Conservation (phyloP, 805 yeast species). For the Kuraishia molischiana region DNA sequence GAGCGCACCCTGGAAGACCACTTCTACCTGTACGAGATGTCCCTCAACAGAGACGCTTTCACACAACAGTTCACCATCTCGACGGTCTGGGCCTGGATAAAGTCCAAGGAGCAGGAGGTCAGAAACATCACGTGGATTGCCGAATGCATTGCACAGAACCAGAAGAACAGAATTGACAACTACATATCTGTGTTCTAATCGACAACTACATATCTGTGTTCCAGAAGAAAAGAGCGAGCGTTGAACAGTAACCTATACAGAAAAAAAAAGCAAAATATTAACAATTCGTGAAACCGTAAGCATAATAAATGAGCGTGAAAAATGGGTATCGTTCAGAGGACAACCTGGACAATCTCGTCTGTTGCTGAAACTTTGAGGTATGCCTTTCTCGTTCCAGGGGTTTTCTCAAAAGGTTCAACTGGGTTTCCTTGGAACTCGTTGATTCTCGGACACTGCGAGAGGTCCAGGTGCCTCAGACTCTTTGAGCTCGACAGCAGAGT, state of each 20-base stretch:
- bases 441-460: slow-evolving; percentile 67
- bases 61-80: slow-evolving; percentile 92
- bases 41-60: slow-evolving; percentile 82
- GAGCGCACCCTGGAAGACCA: slow-evolving; percentile 81
- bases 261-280: slow-evolving; percentile 3
- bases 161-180: slow-evolving; percentile 85
- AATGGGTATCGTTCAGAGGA: too few species aligned
- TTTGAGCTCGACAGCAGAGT: slow-evolving; percentile 48
- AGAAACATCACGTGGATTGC: slow-evolving; percentile 99
- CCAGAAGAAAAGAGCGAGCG: slow-evolving; percentile 2
- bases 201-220: slow-evolving; percentile 3
- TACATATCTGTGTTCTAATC: slow-evolving; percentile 75
- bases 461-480: slow-evolving; percentile 41
- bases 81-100: slow-evolving; percentile 94
- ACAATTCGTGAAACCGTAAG: slow-evolving; percentile 4
- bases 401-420: slow-evolving; percentile 43
- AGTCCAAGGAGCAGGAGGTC: slow-evolving; percentile 92
- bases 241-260: background rate
- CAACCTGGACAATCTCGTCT: slow-evolving; percentile 48
- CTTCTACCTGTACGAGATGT: slow-evolving; percentile 88
- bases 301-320: too few species aligned
- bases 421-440: slow-evolving; percentile 52
- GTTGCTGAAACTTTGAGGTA: slow-evolving; percentile 40
- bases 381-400: slow-evolving; percentile 44
- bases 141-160: slow-evolving; percentile 98